phyloP scores from a whole-genome alignment of 2,329 filamentous ascomycete species.

The Fusarium heterosporum region DNA sequence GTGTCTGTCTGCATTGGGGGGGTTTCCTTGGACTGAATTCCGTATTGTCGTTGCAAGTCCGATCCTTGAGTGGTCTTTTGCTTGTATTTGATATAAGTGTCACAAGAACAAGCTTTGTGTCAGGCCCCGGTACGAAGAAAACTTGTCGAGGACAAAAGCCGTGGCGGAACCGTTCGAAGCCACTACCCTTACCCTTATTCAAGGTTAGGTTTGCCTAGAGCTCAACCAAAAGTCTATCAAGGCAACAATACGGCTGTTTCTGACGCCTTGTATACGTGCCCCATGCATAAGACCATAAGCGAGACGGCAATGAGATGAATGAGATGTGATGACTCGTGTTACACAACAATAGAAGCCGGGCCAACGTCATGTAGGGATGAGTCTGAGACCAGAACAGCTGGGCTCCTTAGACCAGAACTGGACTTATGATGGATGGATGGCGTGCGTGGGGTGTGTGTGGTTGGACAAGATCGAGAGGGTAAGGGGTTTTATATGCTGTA shows the following conservation, averaged over 20 bases:
- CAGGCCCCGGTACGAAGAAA: neutral
- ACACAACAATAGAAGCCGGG: conserved; percentile 32
- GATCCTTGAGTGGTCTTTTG: conserved; percentile 13
- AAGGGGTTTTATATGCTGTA: conserved; percentile 30
- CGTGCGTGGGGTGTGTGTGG: conserved; percentile 18
- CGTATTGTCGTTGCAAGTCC: conserved; percentile 18
- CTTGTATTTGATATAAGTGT: conserved; percentile 24
- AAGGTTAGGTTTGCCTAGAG: conserved; percentile 14
- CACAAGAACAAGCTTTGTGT: neutral
- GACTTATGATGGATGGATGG: conserved; percentile 13
- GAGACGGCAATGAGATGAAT: conserved; percentile 32
- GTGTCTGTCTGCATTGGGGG: conserved; percentile 17
- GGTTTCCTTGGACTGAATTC: conserved; percentile 23
- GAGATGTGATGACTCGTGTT: conserved; percentile 38
- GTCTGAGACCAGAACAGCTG: neutral
- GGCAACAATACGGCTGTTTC: conserved; percentile 35
- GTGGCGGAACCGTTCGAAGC: conserved; percentile 15
- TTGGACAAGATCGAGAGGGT: conserved; percentile 37
- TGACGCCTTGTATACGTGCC: conserved; percentile 33
- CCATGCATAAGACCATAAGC: conserved; percentile 24
- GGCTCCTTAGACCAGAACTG: conserved; percentile 21
- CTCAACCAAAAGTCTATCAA: conserved; percentile 27
- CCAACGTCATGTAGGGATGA: conserved; percentile 37
- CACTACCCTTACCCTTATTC: conserved; percentile 1
- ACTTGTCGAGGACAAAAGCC: conserved; percentile 6